phyloP scores from a whole-genome alignment of 176 grass and related monocot species.

The Lolium rigidum region DNA sequence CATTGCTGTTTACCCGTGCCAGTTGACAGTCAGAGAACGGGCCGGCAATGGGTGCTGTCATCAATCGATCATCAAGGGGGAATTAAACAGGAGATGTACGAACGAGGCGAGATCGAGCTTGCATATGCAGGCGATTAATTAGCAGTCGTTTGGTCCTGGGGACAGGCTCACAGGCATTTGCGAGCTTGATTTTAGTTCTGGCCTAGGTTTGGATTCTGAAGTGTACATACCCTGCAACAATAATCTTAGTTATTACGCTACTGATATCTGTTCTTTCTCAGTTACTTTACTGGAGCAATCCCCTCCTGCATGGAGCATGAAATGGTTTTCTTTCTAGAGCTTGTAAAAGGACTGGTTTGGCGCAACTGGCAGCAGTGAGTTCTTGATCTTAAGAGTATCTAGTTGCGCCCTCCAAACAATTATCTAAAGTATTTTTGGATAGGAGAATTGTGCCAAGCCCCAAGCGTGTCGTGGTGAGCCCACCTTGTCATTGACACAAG shows the following conservation, averaged over 20 bases:
- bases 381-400: too few relatives aligned
- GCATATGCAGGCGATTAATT: slow-evolving; percentile 1
- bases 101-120: not conserved
- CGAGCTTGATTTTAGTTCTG: not conserved
- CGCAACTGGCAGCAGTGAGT: too few relatives aligned
- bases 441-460: too few relatives aligned
- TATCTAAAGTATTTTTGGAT: too few relatives aligned
- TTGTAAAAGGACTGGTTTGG: too few relatives aligned
- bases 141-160: not conserved
- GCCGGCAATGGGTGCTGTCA: not conserved
- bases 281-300: not conserved
- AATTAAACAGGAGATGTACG: not conserved
- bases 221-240: not conserved
- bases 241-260: not conserved
- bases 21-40: not conserved
- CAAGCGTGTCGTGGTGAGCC: too few relatives aligned
- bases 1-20: not conserved
- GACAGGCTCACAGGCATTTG: not conserved
- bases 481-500: too few relatives aligned
- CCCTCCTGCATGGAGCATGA: too few relatives aligned
- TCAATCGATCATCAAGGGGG: not conserved
- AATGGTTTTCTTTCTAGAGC: too few relatives aligned
- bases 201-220: not conserved
- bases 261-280: too few relatives aligned
- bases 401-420: too few relatives aligned